Conservation (phyloP, 2,329 filamentous ascomycete species). For the Fusarium chaquense region DNA sequence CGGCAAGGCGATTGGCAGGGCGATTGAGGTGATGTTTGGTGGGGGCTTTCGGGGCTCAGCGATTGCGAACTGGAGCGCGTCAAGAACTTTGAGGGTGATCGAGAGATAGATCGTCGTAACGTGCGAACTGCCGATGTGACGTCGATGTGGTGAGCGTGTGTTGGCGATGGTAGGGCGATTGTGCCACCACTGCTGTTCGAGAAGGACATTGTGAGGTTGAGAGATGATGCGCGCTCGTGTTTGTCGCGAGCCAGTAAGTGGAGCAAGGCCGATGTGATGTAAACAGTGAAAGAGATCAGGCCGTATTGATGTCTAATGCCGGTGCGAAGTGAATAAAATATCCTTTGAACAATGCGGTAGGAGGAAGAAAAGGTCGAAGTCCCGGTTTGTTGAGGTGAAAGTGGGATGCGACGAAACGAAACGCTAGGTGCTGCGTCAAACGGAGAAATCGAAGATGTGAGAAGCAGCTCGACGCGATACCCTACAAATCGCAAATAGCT, state of each 20-base stretch:
- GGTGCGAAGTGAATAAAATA: conserved; percentile 17
- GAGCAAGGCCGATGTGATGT: conserved; percentile 47
- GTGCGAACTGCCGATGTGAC: conserved; percentile 84
- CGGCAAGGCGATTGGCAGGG: conserved; percentile 68
- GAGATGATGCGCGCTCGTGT: conserved; percentile 47
- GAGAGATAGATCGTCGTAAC: conserved; percentile 86
- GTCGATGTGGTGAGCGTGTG: conserved; percentile 84
- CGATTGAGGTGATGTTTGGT: conserved; percentile 62
- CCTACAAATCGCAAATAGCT: conserved; percentile 47
- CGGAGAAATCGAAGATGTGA: conserved; percentile 29
- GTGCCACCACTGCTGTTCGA: conserved; percentile 76
- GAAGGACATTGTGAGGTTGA: conserved; percentile 65
- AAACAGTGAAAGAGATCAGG: conserved; percentile 30
- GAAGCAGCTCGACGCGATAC: conserved; percentile 39
- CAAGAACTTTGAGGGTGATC: conserved; percentile 93
- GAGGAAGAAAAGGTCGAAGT: conserved; percentile 10
- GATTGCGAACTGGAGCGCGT: conserved; percentile 61
- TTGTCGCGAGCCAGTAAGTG: conserved; percentile 42
- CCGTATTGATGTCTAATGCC: conserved; percentile 24
- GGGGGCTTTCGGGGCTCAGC: conserved; percentile 62
- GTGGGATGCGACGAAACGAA: conserved; percentile 19
- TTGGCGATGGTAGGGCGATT: conserved; percentile 88
- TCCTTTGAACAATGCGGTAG: conserved; percentile 21
- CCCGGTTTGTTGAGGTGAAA: conserved; percentile 23
- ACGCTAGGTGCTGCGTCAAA: conserved; percentile 17